These are phyloP conservation scores for Sporisorium graminicola DNA, from an alignment of 1,284 basidiomycete genomes.

Conservation along the genomic window DNA sequence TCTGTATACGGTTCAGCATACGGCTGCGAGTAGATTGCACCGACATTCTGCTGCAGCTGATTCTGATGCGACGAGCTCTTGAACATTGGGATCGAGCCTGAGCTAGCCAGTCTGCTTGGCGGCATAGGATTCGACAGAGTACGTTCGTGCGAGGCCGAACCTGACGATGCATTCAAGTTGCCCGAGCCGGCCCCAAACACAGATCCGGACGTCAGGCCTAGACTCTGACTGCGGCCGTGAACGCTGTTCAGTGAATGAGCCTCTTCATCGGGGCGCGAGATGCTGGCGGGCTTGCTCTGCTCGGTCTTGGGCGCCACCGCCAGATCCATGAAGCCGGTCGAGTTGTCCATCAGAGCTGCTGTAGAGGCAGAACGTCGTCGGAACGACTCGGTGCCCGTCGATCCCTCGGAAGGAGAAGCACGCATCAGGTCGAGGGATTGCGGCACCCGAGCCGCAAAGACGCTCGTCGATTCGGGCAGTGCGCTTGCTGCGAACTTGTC, in stretches of 20 bases:
- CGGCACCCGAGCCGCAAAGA: constrained; percentile 1
- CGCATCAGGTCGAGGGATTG: constrained; percentile 29
- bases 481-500: background rate
- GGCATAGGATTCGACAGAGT: constrained; percentile 23
- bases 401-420: constrained; percentile 4
- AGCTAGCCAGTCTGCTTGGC: background rate
- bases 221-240: constrained; percentile 12
- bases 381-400: constrained; percentile 21
- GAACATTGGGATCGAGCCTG: constrained; percentile 19
- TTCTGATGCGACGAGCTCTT: constrained; percentile 27
- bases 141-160: constrained; percentile 19
- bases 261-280: constrained; percentile 4
- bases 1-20: constrained; percentile 5
- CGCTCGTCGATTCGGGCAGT: background rate
- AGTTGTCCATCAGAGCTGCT: constrained; percentile 46
- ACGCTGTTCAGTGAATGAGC: background rate
- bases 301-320: constrained; percentile 3
- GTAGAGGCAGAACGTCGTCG: constrained; percentile 46
- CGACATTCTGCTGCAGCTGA: constrained; percentile 18
- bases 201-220: constrained; percentile 1
- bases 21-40: background rate
- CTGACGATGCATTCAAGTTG: background rate
- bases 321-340: constrained; percentile 28
- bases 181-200: background rate
- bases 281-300: constrained; percentile 6